These are phyloP conservation scores for Chaetothyriales sp. DNA, from an alignment of 2,329 filamentous ascomycete genomes.

Conservation along the genomic window DNA sequence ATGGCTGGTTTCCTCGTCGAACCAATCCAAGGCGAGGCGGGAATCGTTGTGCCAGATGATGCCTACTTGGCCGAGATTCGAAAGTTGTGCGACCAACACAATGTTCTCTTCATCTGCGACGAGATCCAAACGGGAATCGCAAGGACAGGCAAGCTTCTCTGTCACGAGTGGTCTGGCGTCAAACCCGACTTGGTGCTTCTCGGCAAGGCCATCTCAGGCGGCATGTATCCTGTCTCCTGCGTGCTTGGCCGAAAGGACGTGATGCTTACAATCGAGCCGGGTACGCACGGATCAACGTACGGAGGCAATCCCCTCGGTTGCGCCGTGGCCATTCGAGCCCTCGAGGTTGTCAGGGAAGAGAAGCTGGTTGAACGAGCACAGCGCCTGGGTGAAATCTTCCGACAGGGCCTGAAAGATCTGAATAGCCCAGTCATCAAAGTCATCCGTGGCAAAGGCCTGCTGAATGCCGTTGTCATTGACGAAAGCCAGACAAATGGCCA, in stretches of 20 bases:
- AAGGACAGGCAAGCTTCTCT: constrained; percentile 84
- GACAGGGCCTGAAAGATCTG: constrained; percentile 60
- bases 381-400: constrained; percentile 67
- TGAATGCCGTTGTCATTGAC: constrained; percentile 94
- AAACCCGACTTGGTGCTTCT: constrained; percentile 90
- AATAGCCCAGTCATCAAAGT: constrained; percentile 66
- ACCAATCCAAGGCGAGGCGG: constrained; percentile 94
- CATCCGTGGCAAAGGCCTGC: constrained; percentile 79
- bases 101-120: constrained; percentile 90
- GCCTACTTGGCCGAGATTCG: constrained; percentile 71
- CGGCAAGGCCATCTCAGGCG: constrained; percentile 93
- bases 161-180: constrained; percentile 86
- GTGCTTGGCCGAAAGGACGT: constrained; percentile 79
- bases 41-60: constrained; percentile 86
- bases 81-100: constrained; percentile 83
- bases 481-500: constrained; percentile 73
- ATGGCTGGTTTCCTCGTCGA: constrained; percentile 90
- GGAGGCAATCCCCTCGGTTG: constrained; percentile 93
- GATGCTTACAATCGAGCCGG: constrained; percentile 91
- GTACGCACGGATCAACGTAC: constrained; percentile 96
- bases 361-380: constrained; percentile 73
- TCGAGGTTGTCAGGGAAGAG: constrained; percentile 89
- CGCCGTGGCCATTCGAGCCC: constrained; percentile 84
- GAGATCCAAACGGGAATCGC: constrained; percentile 98
- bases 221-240: constrained; percentile 97